Evolutionary conservation across 768 basidiomycete genomes (phyloP).

Genomic region (Boletus pseudo-olivaceus): DNA sequence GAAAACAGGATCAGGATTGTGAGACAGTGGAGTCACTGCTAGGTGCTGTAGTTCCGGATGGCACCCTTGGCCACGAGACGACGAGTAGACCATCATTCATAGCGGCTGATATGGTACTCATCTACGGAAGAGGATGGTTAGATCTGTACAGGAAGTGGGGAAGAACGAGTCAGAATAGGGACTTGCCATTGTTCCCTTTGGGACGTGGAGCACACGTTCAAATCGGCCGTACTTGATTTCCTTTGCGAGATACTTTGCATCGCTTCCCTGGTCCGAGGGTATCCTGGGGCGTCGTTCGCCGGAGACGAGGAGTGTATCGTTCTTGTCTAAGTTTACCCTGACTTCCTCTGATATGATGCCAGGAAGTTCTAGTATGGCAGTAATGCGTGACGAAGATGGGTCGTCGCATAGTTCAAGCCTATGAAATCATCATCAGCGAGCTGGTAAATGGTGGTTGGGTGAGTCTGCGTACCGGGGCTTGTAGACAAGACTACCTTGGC

Average conservation of each 20-base stretch:
- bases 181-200: conserved; percentile 36
- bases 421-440: conserved; percentile 8
- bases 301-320: conserved; percentile 31
- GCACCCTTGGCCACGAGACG: conserved; percentile 37
- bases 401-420: conserved; percentile 42
- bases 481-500: conserved; percentile 30
- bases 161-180: background rate
- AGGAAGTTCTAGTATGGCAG: conserved; percentile 39
- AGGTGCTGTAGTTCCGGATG: conserved; percentile 16
- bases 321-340: conserved; percentile 31
- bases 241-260: conserved; percentile 28
- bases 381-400: conserved; percentile 28
- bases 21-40: background rate
- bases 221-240: conserved; percentile 42
- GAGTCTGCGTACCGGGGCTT: conserved; percentile 27
- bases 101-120: conserved; percentile 36
- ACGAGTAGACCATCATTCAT: conserved; percentile 39
- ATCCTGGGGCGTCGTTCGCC: conserved; percentile 28
- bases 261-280: conserved; percentile 15
- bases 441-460: background rate
- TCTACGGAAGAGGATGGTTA: conserved; percentile 17
- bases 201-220: conserved; percentile 35
- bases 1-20: background rate
- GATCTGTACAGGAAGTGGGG: background rate
- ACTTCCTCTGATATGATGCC: conserved; percentile 37